Evolutionary conservation across 345 rosid genomes (phyloP).

Genomic region (Alliaria petiolata): DNA sequence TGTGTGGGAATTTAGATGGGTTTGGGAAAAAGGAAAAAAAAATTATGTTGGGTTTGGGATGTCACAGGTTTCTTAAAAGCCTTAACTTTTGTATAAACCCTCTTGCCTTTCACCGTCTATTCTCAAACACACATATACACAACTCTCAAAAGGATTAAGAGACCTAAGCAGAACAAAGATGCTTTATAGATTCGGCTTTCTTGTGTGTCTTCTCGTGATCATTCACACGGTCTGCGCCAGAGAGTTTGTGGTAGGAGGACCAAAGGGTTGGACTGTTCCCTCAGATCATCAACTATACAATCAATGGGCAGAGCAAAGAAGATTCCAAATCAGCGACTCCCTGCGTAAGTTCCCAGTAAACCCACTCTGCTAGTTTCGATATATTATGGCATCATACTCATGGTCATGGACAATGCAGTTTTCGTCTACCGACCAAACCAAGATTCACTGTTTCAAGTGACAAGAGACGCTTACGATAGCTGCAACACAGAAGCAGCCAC

Average conservation of each 20-base stretch:
- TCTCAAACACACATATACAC: not conserved
- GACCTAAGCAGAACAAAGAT: not conserved
- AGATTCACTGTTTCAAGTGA: constrained; percentile 62
- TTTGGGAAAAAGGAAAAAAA: too few relatives aligned
- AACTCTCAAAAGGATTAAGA: not conserved
- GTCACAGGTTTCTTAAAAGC: not conserved
- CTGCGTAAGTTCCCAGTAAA: constrained; percentile 4
- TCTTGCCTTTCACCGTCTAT: not conserved
- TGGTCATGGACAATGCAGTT: constrained; percentile 37
- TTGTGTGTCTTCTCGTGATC: constrained; percentile 1
- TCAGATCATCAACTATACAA: constrained; percentile 4
- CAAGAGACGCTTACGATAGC: constrained; percentile 40
- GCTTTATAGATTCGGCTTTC: not conserved
- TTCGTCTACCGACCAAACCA: constrained; percentile 44
- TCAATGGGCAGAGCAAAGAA: constrained; percentile 7
- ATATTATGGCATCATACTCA: not conserved
- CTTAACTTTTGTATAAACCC: not conserved
- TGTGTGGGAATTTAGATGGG: too few relatives aligned
- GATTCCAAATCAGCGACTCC: constrained; percentile 1
- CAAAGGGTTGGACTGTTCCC: constrained; percentile 9
- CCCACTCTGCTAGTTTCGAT: not conserved
- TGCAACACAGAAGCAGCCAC: constrained; percentile 39
- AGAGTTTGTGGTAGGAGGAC: constrained; percentile 4
- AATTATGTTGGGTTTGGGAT: too few relatives aligned
- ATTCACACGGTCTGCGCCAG: not conserved